Base-by-base conservation (phyloP, 169 alveolate genomes). In the Cystoisospora suis region DNA sequence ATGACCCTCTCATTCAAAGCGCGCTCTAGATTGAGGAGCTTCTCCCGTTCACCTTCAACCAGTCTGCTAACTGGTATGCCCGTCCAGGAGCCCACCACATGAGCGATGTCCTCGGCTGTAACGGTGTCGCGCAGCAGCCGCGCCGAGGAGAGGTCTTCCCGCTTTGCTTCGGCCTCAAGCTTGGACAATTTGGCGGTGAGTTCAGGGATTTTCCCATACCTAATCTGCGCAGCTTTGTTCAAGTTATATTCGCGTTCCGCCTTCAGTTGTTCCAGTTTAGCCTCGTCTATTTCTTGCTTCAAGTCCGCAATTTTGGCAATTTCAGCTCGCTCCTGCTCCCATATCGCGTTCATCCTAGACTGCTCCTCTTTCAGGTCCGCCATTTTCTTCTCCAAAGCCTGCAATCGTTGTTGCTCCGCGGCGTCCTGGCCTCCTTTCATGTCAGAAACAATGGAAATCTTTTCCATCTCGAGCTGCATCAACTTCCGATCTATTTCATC, bases 81-180 rank as follows among this genome's bases (percentile, higher is more conserved):
- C 0, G 98, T 96, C 96, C 97, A 96, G 29, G 95, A 85, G n/a
- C 96, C 91, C 20, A 96, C 97, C 29, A 95, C 96, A 81, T 93
- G 93, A 34, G 96, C 96, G 29, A 95, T 86, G 86, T 95, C 97
- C 89, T 95, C 96, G 58, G 95, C 92, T 0, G 96, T 94, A 32
- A 95, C 97, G 80, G 94, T 95, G 81, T 95, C 97, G 3, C 96
- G 88, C 81, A 95, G 85, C 49, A 95, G 86, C 59, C 96, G 45
- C 58, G 58, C 9, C 34, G 83, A 36, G 32, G 58, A 72, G 5
- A 40, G 47, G 5, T 72, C 83, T 75, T 94, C 61, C 15, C 75
- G 75, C 29, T 34, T 47, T 0, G 75, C 75, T 36, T 47, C 88
- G 7, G 46, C 70, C 49, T 80, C 88, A 40, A 44, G 45, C 44